phyloP scores from a whole-genome alignment of 371 early-diverging fungal genomes.

The Haplosporangium sp. region DNA sequence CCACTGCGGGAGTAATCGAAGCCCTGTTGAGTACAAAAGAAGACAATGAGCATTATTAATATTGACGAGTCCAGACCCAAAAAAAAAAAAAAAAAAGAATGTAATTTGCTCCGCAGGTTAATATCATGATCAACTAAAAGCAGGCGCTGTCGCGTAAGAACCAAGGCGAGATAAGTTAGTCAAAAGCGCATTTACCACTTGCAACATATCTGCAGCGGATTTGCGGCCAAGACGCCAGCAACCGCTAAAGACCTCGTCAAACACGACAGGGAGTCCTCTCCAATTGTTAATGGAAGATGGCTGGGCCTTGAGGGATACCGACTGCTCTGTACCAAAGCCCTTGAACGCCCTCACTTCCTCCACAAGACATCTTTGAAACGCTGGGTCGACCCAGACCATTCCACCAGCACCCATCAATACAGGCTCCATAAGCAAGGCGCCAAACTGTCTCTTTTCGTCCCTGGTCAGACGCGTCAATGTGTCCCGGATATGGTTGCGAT shows the following conservation, averaged over 20 bases:
- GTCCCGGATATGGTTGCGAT: conserved; percentile 62
- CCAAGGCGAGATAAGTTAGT: no score
- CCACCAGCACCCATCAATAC: conserved; percentile 87
- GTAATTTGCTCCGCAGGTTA: no score
- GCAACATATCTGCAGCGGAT: conserved; percentile 73
- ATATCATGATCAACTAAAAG: no score
- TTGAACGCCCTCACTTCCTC: conserved; percentile 63
- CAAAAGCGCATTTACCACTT: conserved; percentile 62
- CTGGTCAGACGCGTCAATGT: conserved; percentile 57
- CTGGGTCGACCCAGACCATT: conserved; percentile 87
- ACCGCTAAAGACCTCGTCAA: conserved; percentile 90
- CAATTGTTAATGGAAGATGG: conserved; percentile 52
- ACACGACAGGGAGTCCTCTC: conserved; percentile 79
- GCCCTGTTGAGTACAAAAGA: conserved; percentile 61
- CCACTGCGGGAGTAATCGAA: conserved; percentile 97
- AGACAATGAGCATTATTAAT: not conserved
- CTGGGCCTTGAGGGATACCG: conserved; percentile 45
- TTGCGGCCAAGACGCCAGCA: conserved; percentile 79
- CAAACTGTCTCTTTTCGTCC: conserved; percentile 69
- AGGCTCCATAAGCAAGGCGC: conserved; percentile 84
- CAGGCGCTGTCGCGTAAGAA: no score
- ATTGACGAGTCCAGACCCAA: conserved; percentile 1
- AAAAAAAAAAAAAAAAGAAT: no score
- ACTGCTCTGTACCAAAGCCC: conserved; percentile 58
- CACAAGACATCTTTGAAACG: conserved; percentile 78